These are phyloP conservation scores for Phylloporus arenicola DNA, from an alignment of 768 basidiomycete genomes.

Conservation along the genomic window DNA sequence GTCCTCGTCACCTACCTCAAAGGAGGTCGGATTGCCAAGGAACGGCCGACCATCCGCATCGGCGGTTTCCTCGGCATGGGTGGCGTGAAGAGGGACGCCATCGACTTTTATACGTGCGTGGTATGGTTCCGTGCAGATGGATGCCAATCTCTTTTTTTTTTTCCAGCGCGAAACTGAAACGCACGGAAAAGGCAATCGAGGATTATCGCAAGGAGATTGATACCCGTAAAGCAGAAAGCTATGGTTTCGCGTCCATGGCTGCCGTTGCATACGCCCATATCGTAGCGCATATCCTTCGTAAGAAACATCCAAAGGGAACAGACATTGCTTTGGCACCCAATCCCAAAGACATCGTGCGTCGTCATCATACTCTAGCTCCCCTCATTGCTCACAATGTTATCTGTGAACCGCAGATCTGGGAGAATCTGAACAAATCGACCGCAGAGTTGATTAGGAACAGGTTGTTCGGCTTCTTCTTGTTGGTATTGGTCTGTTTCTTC, in stretches of 20 bases:
- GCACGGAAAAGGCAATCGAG: constrained; percentile 71
- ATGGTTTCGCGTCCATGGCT: constrained; percentile 90
- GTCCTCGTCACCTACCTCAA: constrained; percentile 89
- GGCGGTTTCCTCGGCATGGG: constrained; percentile 82
- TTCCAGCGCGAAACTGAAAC: constrained; percentile 40
- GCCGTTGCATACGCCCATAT: constrained; percentile 84
- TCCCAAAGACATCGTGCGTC: constrained; percentile 78
- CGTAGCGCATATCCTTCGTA: constrained; percentile 64
- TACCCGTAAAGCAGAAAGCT: constrained; percentile 75
- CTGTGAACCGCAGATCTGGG: constrained; percentile 62
- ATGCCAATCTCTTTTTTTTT: constrained; percentile 6
- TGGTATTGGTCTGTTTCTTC: constrained; percentile 81
- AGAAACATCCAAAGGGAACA: constrained; percentile 71
- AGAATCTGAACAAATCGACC: constrained; percentile 75
- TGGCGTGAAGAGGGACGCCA: constrained; percentile 83
- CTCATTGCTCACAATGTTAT: not conserved
- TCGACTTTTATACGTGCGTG: constrained; percentile 86
- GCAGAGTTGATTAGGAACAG: constrained; percentile 62
- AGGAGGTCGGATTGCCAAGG: constrained; percentile 69
- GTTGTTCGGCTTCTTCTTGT: constrained; percentile 70
- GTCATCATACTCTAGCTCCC: not conserved
- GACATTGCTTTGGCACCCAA: constrained; percentile 74
- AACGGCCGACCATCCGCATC: constrained; percentile 73
- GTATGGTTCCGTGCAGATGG: not conserved
- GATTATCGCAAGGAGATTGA: constrained; percentile 68